These are phyloP conservation scores for Aaosphaeria arxii DNA, from an alignment of 2,329 filamentous ascomycete genomes.

Conservation along the genomic window DNA sequence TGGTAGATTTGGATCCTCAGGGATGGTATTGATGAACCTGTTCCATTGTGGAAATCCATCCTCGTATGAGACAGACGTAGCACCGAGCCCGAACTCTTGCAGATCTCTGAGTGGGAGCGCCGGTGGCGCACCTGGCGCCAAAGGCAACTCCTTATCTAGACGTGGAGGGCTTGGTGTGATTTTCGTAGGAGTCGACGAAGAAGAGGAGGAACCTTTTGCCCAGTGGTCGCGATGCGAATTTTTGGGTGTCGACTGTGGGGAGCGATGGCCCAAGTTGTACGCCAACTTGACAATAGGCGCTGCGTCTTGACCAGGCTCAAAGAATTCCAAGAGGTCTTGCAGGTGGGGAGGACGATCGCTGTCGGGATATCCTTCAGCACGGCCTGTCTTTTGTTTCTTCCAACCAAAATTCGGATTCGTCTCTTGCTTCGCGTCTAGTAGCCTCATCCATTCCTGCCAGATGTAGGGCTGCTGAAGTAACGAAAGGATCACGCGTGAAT, in stretches of 20 bases:
- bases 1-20: not conserved
- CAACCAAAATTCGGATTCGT: slow-evolving; percentile 14
- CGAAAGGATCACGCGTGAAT: slow-evolving; percentile 63
- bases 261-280: slow-evolving; percentile 10
- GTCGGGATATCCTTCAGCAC: slow-evolving; percentile 29
- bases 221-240: not conserved
- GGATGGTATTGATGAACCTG: not conserved
- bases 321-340: slow-evolving; percentile 30
- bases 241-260: not conserved
- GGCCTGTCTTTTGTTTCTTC: slow-evolving; percentile 21
- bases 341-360: slow-evolving; percentile 14
- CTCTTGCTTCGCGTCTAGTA: slow-evolving; percentile 16
- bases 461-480: slow-evolving; percentile 61
- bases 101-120: too few relatives aligned
- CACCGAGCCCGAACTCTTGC: too few relatives aligned
- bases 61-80: too few relatives aligned
- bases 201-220: too few relatives aligned
- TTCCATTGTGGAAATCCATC: too few relatives aligned
- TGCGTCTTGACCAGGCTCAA: slow-evolving; percentile 11
- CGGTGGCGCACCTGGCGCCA: too few relatives aligned
- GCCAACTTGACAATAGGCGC: slow-evolving; percentile 19
- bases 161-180: not conserved
- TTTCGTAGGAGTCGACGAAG: too few relatives aligned
- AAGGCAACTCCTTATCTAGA: not conserved
- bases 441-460: slow-evolving; percentile 51